Base-by-base conservation (phyloP, 208 protist species). In the Trypanosomatidae sp. region DNA sequence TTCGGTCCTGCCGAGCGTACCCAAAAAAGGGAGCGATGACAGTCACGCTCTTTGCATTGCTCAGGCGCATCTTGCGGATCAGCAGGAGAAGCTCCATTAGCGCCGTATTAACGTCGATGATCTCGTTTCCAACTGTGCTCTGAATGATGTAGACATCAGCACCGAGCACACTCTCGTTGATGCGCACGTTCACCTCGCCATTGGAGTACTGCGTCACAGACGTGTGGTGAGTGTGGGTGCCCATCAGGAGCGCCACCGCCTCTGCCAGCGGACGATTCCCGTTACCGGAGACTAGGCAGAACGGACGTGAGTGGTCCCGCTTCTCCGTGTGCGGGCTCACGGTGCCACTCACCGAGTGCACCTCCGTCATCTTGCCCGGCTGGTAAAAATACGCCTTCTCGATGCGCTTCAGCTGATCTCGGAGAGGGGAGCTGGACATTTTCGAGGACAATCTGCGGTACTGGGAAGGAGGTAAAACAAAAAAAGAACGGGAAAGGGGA, bases 121-220 rank as follows among this genome's bases (percentile, higher is more conserved):
- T 70, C 56, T 89, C 84, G 71, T 98, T 98, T 58, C 92, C 90
- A 28, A 90, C 98, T 5, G 95, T 98, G 69, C 93, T 92, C 79
- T 99, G 97, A 68, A 99, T 98, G 62, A 99, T 98, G 83, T 96
- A 99, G 46, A 99, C 92, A 84, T 99, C 97, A 30, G 83, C 86
- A 36, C 97, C 98, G 65, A 98, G 89, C 47, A 99, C 95, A 71
- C 87, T 95, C 59, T 98, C 97, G 55, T 92, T 85, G 71, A 99
- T 97, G 59, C 97, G 90, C 50, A 98, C 89, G 72, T 88, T 87
- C 72, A 98, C 93, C 82, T 98, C 95, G 6, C 92, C 92, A 81
- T 88, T 96, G 1, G 87, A 86, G 79, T 93, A 97, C 71, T 95
- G 89, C 25, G 80, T 90, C 59, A 98, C 87, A 8, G 84, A 77